A percentile compares a stretch with the other conserved stretches of the same genome.
Evolutionary conservation across 2,329 filamentous ascomycete species (phyloP).

Genomic region (Diplodia mutila): DNA sequence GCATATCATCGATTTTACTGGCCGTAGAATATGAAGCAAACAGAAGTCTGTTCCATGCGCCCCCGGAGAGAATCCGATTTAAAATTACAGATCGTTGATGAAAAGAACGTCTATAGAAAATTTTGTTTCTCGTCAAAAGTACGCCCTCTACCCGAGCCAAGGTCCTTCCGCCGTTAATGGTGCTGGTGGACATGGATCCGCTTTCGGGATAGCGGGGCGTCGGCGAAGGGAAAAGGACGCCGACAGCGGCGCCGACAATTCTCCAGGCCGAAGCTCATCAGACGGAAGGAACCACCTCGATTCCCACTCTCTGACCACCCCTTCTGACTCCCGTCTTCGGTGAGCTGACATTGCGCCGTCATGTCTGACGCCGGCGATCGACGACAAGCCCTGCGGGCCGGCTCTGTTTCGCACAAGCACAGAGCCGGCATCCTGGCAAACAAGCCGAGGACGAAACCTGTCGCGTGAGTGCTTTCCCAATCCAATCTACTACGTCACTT

Average conservation of each 20-base stretch:
- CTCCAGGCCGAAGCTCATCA: neutral
- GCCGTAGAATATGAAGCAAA: too few relatives aligned
- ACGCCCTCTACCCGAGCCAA: too few relatives aligned
- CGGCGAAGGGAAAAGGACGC: neutral
- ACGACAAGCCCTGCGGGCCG: conserved; percentile 3
- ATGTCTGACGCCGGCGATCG: conserved; percentile 5
- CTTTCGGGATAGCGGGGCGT: neutral
- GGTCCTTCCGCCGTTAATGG: too few relatives aligned
- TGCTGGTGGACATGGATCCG: neutral
- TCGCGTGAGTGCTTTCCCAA: conserved; percentile 8
- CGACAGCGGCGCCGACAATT: neutral
- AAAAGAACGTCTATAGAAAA: too few relatives aligned
- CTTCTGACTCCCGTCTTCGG: neutral
- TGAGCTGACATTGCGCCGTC: neutral
- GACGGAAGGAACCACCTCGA: neutral
- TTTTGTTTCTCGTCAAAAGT: too few relatives aligned
- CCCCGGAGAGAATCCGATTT: too few relatives aligned
- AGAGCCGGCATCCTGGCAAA: neutral
- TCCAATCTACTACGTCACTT: neutral
- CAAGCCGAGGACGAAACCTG: conserved; percentile 18
- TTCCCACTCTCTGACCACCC: neutral
- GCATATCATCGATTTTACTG: too few relatives aligned
- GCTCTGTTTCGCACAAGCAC: neutral
- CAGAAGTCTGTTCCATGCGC: too few relatives aligned
- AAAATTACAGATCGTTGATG: too few relatives aligned